These are phyloP conservation scores for Parachlorella kessleri DNA, from an alignment of 139 green algal species.

Conservation along the genomic window DNA sequence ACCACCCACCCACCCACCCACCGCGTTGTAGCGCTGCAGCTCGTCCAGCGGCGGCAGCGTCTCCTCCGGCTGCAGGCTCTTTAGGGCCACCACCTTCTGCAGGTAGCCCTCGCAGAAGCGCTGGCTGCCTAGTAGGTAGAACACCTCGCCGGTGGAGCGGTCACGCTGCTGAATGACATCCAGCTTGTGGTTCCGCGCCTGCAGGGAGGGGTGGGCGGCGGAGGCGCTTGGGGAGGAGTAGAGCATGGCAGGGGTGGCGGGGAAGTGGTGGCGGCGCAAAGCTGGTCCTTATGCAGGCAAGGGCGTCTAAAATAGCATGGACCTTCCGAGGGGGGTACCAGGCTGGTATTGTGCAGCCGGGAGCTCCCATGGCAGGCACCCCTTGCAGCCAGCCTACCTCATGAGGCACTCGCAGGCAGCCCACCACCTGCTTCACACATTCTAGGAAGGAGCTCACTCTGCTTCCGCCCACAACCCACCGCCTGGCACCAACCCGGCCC, in stretches of 20 bases:
- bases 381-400: no score
- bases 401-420: no score
- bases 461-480: neutral
- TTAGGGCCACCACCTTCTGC: conserved; percentile 73
- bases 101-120: conserved; percentile 88
- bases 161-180: conserved; percentile 24
- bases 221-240: neutral
- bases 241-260: no score
- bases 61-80: conserved; percentile 61
- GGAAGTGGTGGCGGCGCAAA: no score
- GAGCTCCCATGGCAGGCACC: no score
- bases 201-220: neutral
- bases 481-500: neutral
- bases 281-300: no score
- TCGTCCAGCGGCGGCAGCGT: conserved; percentile 87
- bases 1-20: no score
- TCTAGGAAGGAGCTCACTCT: no score
- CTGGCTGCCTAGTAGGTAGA: conserved; percentile 40
- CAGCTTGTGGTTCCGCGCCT: neutral
- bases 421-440: no score
- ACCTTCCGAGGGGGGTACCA: no score
- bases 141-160: conserved; percentile 27
- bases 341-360: no score
- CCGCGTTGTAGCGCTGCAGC: conserved; percentile 84
- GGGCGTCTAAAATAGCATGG: no score